A percentile compares a stretch with the other conserved stretches of the same genome.
phyloP scores from a whole-genome alignment of 495 filamentous ascomycete species.

The Aspergillus homomorphus region DNA sequence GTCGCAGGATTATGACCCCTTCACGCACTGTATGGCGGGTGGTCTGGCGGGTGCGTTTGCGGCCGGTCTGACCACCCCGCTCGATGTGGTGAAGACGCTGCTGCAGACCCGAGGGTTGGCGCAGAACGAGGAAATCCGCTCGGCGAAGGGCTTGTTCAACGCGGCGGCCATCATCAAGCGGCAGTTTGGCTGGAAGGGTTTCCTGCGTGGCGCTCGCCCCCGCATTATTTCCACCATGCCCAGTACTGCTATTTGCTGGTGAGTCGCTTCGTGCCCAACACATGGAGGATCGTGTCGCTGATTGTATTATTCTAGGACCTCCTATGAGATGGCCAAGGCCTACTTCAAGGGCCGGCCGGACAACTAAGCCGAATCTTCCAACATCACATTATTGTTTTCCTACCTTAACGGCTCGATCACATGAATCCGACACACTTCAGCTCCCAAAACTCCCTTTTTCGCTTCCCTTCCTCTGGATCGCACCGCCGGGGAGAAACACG shows the following conservation, averaged over 20 bases:
- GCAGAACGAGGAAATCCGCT: slow-evolving; percentile 75
- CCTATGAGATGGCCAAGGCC: slow-evolving; percentile 76
- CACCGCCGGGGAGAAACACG: neutral
- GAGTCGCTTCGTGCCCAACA: slow-evolving; percentile 26
- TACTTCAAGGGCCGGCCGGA: slow-evolving; percentile 56
- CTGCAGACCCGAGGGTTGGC: slow-evolving; percentile 88
- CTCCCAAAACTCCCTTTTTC: slow-evolving; percentile 1
- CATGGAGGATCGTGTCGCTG: slow-evolving; percentile 24
- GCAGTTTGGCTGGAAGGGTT: slow-evolving; percentile 80
- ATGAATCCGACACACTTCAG: slow-evolving; percentile 12
- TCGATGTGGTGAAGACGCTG: slow-evolving; percentile 97
- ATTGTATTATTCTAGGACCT: slow-evolving; percentile 51
- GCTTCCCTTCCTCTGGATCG: neutral
- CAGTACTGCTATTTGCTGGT: slow-evolving; percentile 98
- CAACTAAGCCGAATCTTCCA: slow-evolving; percentile 22
- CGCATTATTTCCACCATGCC: slow-evolving; percentile 96
- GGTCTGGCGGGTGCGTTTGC: slow-evolving; percentile 91
- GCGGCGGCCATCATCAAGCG: slow-evolving; percentile 80
- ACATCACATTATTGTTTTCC: too few species aligned
- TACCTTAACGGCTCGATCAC: slow-evolving; percentile 16
- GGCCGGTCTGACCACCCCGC: slow-evolving; percentile 87
- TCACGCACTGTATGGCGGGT: slow-evolving; percentile 88
- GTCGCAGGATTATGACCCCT: slow-evolving; percentile 75
- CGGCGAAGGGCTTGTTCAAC: slow-evolving; percentile 76
- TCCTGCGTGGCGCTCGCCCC: slow-evolving; percentile 88